A percentile compares a stretch with the other conserved stretches of the same genome.
phyloP scores from a whole-genome alignment of 2,329 filamentous ascomycete genomes.

The Fusarium avenaceum region DNA sequence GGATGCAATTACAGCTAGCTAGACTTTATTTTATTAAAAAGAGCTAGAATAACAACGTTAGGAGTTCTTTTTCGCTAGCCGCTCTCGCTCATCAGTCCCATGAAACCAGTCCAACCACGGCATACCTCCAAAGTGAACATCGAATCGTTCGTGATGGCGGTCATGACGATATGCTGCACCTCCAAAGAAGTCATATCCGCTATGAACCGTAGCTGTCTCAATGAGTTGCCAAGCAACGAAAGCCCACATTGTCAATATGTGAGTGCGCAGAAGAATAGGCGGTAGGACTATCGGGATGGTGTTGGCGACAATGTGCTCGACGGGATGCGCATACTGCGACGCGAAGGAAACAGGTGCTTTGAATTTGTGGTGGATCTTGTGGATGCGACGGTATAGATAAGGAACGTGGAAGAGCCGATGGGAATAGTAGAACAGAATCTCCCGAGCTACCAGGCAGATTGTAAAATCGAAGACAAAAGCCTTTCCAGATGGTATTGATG shows the following conservation, averaged over 20 bases:
- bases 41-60: background rate
- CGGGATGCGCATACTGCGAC: constrained; percentile 68
- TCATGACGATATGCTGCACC: constrained; percentile 66
- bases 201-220: constrained; percentile 68
- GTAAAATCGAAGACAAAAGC: constrained; percentile 59
- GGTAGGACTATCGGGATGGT: constrained; percentile 65
- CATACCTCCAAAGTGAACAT: constrained; percentile 66
- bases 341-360: constrained; percentile 67
- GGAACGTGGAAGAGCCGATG: constrained; percentile 67
- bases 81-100: constrained; percentile 57
- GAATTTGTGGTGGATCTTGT: constrained; percentile 70
- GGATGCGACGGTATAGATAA: constrained; percentile 63
- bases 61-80: background rate
- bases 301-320: constrained; percentile 69
- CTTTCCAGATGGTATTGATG: constrained; percentile 53
- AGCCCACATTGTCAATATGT: constrained; percentile 66
- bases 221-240: constrained; percentile 64
- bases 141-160: constrained; percentile 69
- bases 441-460: constrained; percentile 59
- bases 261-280: constrained; percentile 60
- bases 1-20: too few species aligned
- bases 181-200: constrained; percentile 68
- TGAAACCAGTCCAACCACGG: constrained; percentile 69
- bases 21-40: too few species aligned
- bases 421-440: constrained; percentile 68